Percentiles rank a stretch among this genome's conserved stretches.
Conservation (phyloP, 129 eudicot genomes). For the Flaveria bidentis region DNA sequence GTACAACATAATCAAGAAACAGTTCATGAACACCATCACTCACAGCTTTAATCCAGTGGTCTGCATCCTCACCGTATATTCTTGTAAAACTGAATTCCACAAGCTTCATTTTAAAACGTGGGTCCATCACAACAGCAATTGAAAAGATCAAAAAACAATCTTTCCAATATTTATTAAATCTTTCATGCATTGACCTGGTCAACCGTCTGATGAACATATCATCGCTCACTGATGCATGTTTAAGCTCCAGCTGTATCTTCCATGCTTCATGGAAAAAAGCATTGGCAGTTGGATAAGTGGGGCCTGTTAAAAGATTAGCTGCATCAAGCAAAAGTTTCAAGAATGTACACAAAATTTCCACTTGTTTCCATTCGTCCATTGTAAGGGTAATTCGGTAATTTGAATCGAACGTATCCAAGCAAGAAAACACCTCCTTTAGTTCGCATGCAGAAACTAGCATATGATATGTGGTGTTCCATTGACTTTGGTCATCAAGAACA, state of each 20-base stretch:
- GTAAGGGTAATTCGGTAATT: conserved; percentile 47
- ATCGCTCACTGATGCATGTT: conserved; percentile 48
- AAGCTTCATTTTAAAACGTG: conserved; percentile 73
- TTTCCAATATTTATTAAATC: conserved; percentile 65
- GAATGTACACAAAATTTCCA: conserved; percentile 56
- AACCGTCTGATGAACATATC: conserved; percentile 48
- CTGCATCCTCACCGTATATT: conserved; percentile 59
- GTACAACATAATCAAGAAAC: conserved; percentile 62
- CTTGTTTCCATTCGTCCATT: conserved; percentile 72
- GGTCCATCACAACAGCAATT: conserved; percentile 81
- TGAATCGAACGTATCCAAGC: conserved; percentile 66
- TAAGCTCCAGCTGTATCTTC: conserved; percentile 60
- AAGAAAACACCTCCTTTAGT: conserved; percentile 70
- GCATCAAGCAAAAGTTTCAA: conserved; percentile 69
- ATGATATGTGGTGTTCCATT: conserved; percentile 82
- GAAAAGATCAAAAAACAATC: conserved; percentile 59
- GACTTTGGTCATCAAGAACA: conserved; percentile 56
- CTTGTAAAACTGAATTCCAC: conserved; percentile 54
- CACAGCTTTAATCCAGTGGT: conserved; percentile 44
- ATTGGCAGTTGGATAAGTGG: conserved; percentile 56
- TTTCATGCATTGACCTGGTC: conserved; percentile 59
- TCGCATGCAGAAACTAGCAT: conserved; percentile 81
- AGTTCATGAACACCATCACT: conserved; percentile 61
- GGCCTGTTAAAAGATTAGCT: conserved; percentile 51
- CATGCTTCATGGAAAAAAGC: conserved; percentile 63